These are phyloP conservation scores for Phytophthora syringae DNA, from an alignment of 352 stramenopile genomes.

Conservation along the genomic window DNA sequence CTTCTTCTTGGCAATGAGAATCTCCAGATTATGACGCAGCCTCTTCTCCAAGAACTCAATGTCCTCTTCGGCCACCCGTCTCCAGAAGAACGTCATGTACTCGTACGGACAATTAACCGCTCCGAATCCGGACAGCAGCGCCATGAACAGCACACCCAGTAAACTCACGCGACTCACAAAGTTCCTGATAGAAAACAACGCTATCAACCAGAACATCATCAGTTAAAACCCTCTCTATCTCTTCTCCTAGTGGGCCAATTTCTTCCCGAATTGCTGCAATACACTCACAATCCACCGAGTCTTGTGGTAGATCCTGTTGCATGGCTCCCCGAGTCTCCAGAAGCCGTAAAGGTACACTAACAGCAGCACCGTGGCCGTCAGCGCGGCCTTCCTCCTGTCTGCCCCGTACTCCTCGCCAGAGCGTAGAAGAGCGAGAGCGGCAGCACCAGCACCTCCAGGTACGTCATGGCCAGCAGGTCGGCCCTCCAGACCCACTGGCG, in stretches of 20 bases:
- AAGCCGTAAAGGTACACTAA: constrained; percentile 77
- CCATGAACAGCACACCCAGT: constrained; percentile 85
- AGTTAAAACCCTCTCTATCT: constrained; percentile 5
- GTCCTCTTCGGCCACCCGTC: constrained; percentile 74
- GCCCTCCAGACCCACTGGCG: constrained; percentile 82
- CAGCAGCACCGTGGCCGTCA: constrained; percentile 36
- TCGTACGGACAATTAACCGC: constrained; percentile 88
- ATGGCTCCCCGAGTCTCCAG: constrained; percentile 71
- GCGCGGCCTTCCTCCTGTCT: constrained; percentile 23
- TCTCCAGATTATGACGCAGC: constrained; percentile 82
- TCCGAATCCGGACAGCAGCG: constrained; percentile 80
- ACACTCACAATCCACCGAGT: constrained; percentile 56
- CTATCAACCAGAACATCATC: constrained; percentile 24
- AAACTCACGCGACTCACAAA: constrained; percentile 86
- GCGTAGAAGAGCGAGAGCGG: constrained; percentile 82
- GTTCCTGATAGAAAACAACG: constrained; percentile 79
- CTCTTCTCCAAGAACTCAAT: constrained; percentile 85
- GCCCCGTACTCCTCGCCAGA: constrained; percentile 70
- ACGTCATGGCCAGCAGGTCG: constrained; percentile 81
- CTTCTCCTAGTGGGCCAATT: constrained; percentile 13
- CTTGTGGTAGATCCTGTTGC: constrained; percentile 45
- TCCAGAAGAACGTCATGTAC: constrained; percentile 87
- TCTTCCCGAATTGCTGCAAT: not conserved
- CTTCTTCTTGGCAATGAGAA: constrained; percentile 88
- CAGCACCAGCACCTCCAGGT: constrained; percentile 78